phyloP scores from a whole-genome alignment of 768 basidiomycete species.

The Trametes villosa region DNA sequence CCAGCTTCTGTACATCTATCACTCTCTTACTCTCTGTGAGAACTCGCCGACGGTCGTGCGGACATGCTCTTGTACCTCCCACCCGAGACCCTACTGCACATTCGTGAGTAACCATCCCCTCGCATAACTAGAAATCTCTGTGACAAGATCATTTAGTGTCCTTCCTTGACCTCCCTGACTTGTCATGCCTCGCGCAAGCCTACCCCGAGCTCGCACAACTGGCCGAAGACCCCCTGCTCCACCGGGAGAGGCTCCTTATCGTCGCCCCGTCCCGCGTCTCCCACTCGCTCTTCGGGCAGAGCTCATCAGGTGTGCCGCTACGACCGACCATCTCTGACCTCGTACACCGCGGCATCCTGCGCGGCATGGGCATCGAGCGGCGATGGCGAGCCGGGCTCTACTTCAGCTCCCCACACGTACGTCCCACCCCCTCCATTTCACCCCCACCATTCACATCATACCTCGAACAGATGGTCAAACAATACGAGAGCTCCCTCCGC shows the following conservation, averaged over 20 bases:
- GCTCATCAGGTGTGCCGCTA: constrained; percentile 56
- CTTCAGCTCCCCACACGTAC: constrained; percentile 62
- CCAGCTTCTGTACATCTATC: neutral
- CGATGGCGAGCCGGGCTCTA: constrained; percentile 70
- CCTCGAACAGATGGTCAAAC: constrained; percentile 60
- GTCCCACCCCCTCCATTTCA: constrained; percentile 27
- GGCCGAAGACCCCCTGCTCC: constrained; percentile 65
- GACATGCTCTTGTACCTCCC: constrained; percentile 44
- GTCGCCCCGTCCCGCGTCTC: constrained; percentile 69
- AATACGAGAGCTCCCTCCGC: constrained; percentile 62
- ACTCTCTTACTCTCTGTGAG: neutral
- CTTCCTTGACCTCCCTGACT: constrained; percentile 75
- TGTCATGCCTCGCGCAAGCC: constrained; percentile 54
- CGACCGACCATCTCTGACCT: constrained; percentile 70
- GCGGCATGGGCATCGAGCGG: constrained; percentile 67
- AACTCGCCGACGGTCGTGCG: neutral
- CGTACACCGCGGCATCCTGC: constrained; percentile 70
- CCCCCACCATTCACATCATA: neutral
- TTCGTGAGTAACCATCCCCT: constrained; percentile 48
- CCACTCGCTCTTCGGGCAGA: constrained; percentile 65
- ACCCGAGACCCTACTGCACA: constrained; percentile 60
- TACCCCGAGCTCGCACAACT: constrained; percentile 52
- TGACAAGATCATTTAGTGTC: constrained; percentile 50
- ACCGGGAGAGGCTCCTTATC: constrained; percentile 61
- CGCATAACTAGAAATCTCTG: neutral